These are phyloP conservation scores for Echinosophora koreensis DNA, from an alignment of 306 rosid species.

Conservation along the genomic window DNA sequence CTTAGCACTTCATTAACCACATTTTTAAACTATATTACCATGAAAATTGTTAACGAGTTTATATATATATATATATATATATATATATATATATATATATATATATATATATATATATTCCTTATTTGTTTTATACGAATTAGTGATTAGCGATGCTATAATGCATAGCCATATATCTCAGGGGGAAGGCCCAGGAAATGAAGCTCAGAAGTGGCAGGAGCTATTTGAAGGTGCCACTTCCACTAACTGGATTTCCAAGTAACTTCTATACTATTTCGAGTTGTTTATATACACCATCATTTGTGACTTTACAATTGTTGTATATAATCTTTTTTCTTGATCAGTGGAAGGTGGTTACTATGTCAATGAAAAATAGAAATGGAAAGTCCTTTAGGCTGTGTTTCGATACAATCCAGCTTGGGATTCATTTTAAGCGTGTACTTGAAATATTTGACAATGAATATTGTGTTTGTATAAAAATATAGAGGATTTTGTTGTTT, in stretches of 20 bases:
- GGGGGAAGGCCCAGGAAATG: constrained; percentile 96
- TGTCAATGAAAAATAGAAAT: not conserved
- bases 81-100: no score
- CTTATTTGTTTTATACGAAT: constrained; percentile 22
- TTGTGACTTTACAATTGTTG: not conserved
- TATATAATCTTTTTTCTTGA: not conserved
- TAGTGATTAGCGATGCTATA: constrained; percentile 40
- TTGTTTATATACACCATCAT: constrained; percentile 1
- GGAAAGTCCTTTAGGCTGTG: no score
- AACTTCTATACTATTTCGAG: constrained; percentile 4
- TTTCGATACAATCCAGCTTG: no score
- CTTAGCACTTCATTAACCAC: no score
- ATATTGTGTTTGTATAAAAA: no score
- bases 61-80: no score
- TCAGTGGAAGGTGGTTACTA: not conserved
- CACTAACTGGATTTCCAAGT: constrained; percentile 32
- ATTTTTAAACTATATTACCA: no score
- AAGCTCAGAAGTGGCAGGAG: constrained; percentile 76
- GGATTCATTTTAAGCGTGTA: no score
- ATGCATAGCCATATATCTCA: constrained; percentile 41
- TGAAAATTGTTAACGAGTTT: no score
- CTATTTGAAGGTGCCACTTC: constrained; percentile 64
- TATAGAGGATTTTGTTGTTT: no score
- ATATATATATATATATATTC: not conserved
- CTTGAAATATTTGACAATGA: no score